A percentile compares a stretch with the other conserved stretches of the same genome.
phyloP scores from a whole-genome alignment of 2,329 filamentous ascomycete species.

The Pleomassaria siparia region DNA sequence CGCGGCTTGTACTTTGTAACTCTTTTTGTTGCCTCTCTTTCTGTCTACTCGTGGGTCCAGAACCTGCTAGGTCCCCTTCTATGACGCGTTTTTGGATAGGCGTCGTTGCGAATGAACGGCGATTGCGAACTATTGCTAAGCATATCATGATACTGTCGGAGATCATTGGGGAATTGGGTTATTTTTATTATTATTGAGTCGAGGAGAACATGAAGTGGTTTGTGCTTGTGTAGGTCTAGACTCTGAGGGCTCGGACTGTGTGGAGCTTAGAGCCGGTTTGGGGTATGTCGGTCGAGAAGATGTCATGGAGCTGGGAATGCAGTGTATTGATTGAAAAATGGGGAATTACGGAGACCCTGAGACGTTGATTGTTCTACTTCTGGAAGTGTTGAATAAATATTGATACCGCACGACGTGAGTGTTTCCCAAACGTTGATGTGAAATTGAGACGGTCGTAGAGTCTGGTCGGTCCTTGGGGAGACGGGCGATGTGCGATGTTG shows the following conservation, averaged over 20 bases:
- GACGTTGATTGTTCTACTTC: not conserved
- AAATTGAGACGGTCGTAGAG: no score
- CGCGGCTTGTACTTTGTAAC: not conserved
- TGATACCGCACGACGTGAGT: not conserved
- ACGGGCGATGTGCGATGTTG: no score
- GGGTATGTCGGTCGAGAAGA: not conserved
- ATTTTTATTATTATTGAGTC: not conserved
- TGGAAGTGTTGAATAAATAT: not conserved
- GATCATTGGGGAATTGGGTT: not conserved
- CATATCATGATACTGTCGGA: no score
- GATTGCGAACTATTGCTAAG: not conserved
- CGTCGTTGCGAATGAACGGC: not conserved
- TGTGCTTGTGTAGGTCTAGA: not conserved
- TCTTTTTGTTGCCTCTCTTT: not conserved
- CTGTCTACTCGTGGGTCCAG: not conserved
- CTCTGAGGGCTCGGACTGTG: not conserved
- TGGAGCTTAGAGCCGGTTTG: not conserved
- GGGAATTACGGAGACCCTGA: not conserved
- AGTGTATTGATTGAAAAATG: not conserved
- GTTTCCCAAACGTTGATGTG: not conserved
- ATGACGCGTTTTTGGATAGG: not conserved
- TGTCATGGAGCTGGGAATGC: not conserved
- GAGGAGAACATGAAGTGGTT: not conserved
- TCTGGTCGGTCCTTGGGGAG: no score
- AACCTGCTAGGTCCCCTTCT: not conserved